A percentile compares a stretch with the other conserved stretches of the same genome.
phyloP scores from a whole-genome alignment of 306 rosid species.

The Sophora flavescens region DNA sequence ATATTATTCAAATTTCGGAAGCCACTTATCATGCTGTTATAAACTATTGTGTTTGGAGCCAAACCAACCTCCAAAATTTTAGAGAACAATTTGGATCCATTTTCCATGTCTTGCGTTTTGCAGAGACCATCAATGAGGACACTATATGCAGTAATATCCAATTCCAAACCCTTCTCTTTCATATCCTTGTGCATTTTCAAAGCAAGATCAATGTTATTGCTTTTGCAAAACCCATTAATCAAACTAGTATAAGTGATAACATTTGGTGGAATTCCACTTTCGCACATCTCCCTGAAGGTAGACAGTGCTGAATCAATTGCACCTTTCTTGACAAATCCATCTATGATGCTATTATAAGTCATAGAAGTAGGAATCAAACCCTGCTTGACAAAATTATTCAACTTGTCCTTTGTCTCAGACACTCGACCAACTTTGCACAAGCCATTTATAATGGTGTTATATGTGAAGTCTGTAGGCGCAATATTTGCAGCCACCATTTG shows the following conservation, averaged over 20 bases:
- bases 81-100: slow-evolving; percentile 61
- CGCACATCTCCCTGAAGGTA: slow-evolving; percentile 64
- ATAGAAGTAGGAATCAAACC: slow-evolving; percentile 65
- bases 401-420: slow-evolving; percentile 56
- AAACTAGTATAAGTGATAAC: slow-evolving; percentile 73
- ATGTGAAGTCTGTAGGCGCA: slow-evolving; percentile 61
- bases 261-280: slow-evolving; percentile 65
- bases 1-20: slow-evolving; percentile 67
- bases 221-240: slow-evolving; percentile 70
- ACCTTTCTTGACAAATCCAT: slow-evolving; percentile 76
- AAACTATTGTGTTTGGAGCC: slow-evolving; percentile 70
- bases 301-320: slow-evolving; percentile 58
- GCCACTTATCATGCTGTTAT: slow-evolving; percentile 75
- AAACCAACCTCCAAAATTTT: slow-evolving; percentile 75
- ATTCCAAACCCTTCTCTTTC: slow-evolving; percentile 63
- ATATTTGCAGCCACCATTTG: slow-evolving; percentile 67
- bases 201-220: slow-evolving; percentile 68
- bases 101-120: slow-evolving; percentile 75
- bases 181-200: slow-evolving; percentile 66
- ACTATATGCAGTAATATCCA: slow-evolving; percentile 69
- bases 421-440: slow-evolving; percentile 78
- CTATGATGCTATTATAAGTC: slow-evolving; percentile 72
- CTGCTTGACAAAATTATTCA: slow-evolving; percentile 55
- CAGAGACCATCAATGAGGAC: slow-evolving; percentile 71
- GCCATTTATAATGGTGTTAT: slow-evolving; percentile 63